Conservation (phyloP, 305 asterid genomes). For the Solanum aculeatissimum region DNA sequence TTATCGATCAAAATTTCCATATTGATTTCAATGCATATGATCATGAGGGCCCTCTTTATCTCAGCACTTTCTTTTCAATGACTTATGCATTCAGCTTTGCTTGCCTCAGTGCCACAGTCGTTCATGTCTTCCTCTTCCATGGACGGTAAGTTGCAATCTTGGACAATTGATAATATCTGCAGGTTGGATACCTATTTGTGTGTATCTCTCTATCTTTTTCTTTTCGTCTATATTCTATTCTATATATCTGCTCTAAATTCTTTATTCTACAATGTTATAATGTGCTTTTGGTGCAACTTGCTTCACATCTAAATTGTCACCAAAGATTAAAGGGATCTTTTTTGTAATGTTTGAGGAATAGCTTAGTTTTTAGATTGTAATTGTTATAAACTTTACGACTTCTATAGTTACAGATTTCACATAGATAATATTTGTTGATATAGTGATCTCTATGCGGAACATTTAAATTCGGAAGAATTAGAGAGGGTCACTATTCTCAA, state of each 20-base stretch:
- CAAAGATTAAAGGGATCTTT: background rate
- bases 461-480: background rate
- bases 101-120: conserved; percentile 85
- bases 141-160: conserved; percentile 47
- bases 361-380: background rate
- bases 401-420: background rate
- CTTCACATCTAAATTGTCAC: background rate
- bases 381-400: background rate
- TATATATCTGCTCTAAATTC: background rate
- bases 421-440: background rate
- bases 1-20: conserved; percentile 65
- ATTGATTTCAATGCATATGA: conserved; percentile 69
- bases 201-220: background rate
- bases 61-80: conserved; percentile 74
- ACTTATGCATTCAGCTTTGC: conserved; percentile 88
- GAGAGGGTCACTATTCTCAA: background rate
- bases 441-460: background rate
- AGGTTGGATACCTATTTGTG: background rate
- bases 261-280: background rate
- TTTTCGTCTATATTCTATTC: background rate
- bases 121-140: conserved; percentile 78
- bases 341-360: background rate
- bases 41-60: conserved; percentile 70
- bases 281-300: background rate
- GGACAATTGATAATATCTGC: background rate